Base-by-base conservation (phyloP, 352 stramenopile genomes). In the Globisporangium spiculum region DNA sequence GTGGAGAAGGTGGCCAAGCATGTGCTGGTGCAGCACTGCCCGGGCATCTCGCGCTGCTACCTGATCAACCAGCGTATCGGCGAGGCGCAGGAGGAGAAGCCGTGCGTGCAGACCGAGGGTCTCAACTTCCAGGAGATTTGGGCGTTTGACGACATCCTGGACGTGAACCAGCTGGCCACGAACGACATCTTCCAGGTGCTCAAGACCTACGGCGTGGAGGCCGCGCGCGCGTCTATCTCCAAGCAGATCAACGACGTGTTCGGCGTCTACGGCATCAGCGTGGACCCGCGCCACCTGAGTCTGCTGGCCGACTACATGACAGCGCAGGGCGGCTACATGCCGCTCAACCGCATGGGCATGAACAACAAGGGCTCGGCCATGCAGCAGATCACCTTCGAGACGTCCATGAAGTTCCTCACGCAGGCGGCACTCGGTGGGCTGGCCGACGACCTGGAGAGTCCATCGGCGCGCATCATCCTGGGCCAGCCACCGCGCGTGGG, bases 271-370 rank as follows among this genome's bases (percentile, higher is more conserved):
- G 98, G 98, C 73, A 99, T 99, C 81, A 93, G 86, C 64, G 97
- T 99, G 14, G 97, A 99, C 78, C 91, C 94, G 52, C 91, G 98
- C 71, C 98, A 99, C 85, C 78, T 99, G 68, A 97, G 91, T 44
- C 85, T 99, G 59, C 97, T 99, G 75, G 98, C 97, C 67, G 98
- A 99, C 84, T 99, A 99, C 84, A 99, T 99, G 98, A 99, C 98
- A 2, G 94, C 94, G 74, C 82, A 97, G 72, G 98, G 98, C 50
- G 96, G 89, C 66, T 99, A 98, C 86, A 99, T 97, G 84, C 84
- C 97, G 30, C 95, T 99, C 78, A 99, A 99, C 86, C 92, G 98
- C 61, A 97, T 93, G 64, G 97, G 97, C 65, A 99, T 99, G 95
- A 87, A 89, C 62, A 88, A 98, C 71, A 96, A 97, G 73, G 94